phyloP scores from a whole-genome alignment of 179 eudicot genomes.

The Sideroxylon spinosum region DNA sequence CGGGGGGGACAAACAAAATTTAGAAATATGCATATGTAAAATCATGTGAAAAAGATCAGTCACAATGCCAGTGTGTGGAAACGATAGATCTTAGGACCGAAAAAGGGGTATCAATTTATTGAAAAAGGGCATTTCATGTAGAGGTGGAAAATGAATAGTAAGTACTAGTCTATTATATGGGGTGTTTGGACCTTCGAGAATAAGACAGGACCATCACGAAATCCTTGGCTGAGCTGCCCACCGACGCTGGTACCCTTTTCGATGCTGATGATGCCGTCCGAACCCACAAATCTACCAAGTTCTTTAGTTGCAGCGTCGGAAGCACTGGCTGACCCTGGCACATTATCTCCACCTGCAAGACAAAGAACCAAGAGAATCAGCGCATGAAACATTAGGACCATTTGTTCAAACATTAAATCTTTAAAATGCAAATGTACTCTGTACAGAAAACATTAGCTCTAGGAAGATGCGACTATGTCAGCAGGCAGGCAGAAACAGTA shows the following conservation, averaged over 20 bases:
- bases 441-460: background rate
- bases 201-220: conserved; percentile 35
- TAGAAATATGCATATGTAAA: no score
- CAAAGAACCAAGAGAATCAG: background rate
- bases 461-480: background rate
- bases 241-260: conserved; percentile 23
- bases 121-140: background rate
- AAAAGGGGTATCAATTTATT: background rate
- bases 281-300: conserved; percentile 39
- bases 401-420: background rate
- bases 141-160: background rate
- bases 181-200: conserved; percentile 15
- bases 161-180: background rate
- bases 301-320: conserved; percentile 33
- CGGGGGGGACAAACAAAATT: no score
- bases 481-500: background rate
- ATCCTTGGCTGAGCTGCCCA: conserved; percentile 40
- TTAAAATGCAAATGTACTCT: background rate
- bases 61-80: no score
- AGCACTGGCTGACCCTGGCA: conserved; percentile 37
- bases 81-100: background rate
- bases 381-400: background rate
- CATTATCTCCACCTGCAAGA: conserved; percentile 38
- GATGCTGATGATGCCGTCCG: conserved; percentile 23
- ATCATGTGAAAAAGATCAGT: no score